Evolutionary conservation across 805 yeast species (phyloP).

Genomic region (Starmerella stigmatis): DNA sequence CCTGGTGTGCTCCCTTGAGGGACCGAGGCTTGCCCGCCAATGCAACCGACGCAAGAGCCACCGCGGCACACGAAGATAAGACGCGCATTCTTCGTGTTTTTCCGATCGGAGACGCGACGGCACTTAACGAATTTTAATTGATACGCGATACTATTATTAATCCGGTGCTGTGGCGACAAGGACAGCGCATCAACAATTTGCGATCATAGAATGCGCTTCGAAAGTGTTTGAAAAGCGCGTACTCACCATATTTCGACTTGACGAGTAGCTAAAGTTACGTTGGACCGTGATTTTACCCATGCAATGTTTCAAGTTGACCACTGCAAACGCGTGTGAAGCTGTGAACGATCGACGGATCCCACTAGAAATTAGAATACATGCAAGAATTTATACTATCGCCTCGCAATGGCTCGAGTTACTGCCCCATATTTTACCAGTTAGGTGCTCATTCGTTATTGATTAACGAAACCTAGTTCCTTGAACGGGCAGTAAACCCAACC

Average conservation of each 20-base stretch:
- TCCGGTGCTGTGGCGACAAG: not conserved
- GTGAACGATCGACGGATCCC: no score
- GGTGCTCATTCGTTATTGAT: not conserved
- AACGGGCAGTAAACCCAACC: conserved; percentile 8
- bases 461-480: conserved; percentile 1
- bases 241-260: no score
- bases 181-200: conserved; percentile 4
- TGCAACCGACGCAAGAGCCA: not conserved
- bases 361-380: no score
- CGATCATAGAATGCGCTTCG: no score
- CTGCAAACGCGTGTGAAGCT: no score
- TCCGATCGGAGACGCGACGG: not conserved
- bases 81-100: conserved; percentile 3
- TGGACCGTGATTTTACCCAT: no score
- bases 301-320: no score
- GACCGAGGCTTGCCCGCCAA: not conserved
- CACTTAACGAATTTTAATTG: not conserved
- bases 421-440: no score
- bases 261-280: no score
- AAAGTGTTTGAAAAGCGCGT: no score
- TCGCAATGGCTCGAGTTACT: no score
- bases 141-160: not conserved
- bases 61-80: not conserved
- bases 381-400: no score
- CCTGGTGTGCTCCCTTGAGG: conserved; percentile 9